phyloP scores from a whole-genome alignment of 179 eudicot genomes.

The Kewa caespitosa region DNA sequence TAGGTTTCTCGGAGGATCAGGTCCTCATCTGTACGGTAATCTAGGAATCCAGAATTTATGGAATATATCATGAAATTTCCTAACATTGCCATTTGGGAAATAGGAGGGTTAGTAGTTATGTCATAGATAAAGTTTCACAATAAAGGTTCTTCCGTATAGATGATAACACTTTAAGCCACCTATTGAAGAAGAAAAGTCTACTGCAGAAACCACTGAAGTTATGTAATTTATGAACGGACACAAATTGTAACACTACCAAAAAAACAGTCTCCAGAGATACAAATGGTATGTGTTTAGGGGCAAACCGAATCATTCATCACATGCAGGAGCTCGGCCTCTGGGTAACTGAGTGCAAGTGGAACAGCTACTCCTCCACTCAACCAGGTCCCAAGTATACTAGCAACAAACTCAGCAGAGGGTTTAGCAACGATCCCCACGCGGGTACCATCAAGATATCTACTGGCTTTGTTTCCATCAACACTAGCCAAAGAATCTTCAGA shows the following conservation, averaged over 20 bases:
- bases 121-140: too few relatives aligned
- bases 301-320: constrained; percentile 96
- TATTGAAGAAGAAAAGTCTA: too few relatives aligned
- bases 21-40: too few relatives aligned
- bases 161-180: too few relatives aligned
- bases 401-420: constrained; percentile 97
- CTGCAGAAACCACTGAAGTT: too few relatives aligned
- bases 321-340: constrained; percentile 94
- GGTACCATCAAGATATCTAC: constrained; percentile 59
- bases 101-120: too few relatives aligned
- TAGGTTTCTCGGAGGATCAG: not conserved
- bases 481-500: constrained; percentile 23
- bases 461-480: constrained; percentile 39
- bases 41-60: too few relatives aligned
- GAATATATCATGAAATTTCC: too few relatives aligned
- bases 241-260: too few relatives aligned
- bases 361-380: constrained; percentile 96
- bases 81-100: too few relatives aligned
- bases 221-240: too few relatives aligned
- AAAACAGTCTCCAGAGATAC: not conserved
- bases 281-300: constrained; percentile 13
- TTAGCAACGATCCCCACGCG: constrained; percentile 95
- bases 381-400: constrained; percentile 92
- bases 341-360: constrained; percentile 98
- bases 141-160: too few relatives aligned